Percentiles rank a stretch among this genome's conserved stretches.
These are phyloP conservation scores for Dryas integrifolia DNA, from an alignment of 331 rosid genomes.

Conservation along the genomic window DNA sequence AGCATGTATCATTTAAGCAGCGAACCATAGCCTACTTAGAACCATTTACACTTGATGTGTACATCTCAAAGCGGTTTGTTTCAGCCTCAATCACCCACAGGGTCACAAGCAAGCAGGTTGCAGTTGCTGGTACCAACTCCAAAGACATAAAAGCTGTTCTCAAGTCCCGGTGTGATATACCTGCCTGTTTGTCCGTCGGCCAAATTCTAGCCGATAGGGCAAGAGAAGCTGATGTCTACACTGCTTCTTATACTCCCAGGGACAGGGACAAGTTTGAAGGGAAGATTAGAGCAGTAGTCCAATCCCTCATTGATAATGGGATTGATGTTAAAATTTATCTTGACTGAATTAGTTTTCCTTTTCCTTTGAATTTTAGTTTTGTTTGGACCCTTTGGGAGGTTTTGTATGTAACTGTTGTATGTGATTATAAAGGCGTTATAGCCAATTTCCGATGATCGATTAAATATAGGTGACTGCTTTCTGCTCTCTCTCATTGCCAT, in stretches of 20 bases:
- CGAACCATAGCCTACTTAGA: constrained; percentile 88
- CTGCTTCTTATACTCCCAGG: constrained; percentile 79
- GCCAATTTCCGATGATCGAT: not conserved
- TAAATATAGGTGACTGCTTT: not conserved
- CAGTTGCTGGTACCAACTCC: constrained; percentile 96
- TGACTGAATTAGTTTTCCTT: constrained; percentile 36
- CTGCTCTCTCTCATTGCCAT: not conserved
- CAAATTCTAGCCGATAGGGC: constrained; percentile 80
- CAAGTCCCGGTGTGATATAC: constrained; percentile 79
- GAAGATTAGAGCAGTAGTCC: constrained; percentile 95
- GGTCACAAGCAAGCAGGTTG: constrained; percentile 89
- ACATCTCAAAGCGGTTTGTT: constrained; percentile 89
- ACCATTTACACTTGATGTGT: constrained; percentile 91
- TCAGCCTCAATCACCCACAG: constrained; percentile 90
- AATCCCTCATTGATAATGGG: constrained; percentile 88
- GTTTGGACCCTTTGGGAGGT: not conserved
- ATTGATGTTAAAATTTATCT: constrained; percentile 87
- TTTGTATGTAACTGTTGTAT: constrained; percentile 14
- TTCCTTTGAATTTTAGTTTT: not conserved
- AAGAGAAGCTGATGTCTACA: constrained; percentile 88
- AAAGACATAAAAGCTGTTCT: constrained; percentile 94
- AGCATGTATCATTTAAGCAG: constrained; percentile 81
- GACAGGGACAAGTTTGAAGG: constrained; percentile 95
- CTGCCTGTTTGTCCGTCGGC: constrained; percentile 87
- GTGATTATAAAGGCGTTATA: not conserved